These are phyloP conservation scores for Fusarium mangiferae DNA, from an alignment of 2,329 filamentous ascomycete genomes.

Conservation along the genomic window DNA sequence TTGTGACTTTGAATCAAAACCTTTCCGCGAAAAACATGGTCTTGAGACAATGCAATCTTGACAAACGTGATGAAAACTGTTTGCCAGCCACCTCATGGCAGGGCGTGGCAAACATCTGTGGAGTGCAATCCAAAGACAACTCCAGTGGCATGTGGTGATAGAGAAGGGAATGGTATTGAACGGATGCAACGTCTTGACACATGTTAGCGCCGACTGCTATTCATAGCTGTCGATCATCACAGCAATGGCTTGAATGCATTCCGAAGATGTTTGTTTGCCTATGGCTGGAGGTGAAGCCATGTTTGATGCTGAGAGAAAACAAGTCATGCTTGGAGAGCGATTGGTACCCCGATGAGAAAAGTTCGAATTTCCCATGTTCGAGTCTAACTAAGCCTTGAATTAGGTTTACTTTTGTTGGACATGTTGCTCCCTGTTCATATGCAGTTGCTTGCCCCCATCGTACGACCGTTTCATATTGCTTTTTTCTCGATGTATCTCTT, in stretches of 20 bases:
- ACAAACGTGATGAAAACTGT: neutral
- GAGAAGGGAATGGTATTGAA: neutral
- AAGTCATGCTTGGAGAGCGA: slow-evolving; percentile 24
- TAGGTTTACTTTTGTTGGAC: slow-evolving; percentile 16
- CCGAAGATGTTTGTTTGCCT: neutral
- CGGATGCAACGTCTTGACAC: slow-evolving; percentile 23
- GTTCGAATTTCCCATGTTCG: neutral
- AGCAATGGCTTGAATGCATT: slow-evolving; percentile 2
- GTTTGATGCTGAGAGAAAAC: slow-evolving; percentile 16
- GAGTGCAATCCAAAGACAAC: slow-evolving; percentile 12
- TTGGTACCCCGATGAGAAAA: slow-evolving; percentile 1
- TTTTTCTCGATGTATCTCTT: slow-evolving; percentile 17
- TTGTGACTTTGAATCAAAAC: slow-evolving; percentile 9
- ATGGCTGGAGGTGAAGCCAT: neutral
- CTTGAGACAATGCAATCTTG: slow-evolving; percentile 28
- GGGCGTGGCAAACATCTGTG: slow-evolving; percentile 7
- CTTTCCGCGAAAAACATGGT: slow-evolving; percentile 26
- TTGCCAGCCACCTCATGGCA: slow-evolving; percentile 35
- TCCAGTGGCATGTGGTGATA: slow-evolving; percentile 28
- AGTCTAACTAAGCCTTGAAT: slow-evolving; percentile 1
- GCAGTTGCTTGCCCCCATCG: slow-evolving; percentile 14
- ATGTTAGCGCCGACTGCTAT: slow-evolving; percentile 30
- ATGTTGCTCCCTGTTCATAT: slow-evolving; percentile 20
- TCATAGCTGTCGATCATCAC: slow-evolving; percentile 30
- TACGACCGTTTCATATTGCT: slow-evolving; percentile 31